Percentiles rank a stretch among this genome's conserved stretches.
These are phyloP conservation scores for Omphalea diandra DNA, from an alignment of 441 rosid genomes.

Conservation along the genomic window DNA sequence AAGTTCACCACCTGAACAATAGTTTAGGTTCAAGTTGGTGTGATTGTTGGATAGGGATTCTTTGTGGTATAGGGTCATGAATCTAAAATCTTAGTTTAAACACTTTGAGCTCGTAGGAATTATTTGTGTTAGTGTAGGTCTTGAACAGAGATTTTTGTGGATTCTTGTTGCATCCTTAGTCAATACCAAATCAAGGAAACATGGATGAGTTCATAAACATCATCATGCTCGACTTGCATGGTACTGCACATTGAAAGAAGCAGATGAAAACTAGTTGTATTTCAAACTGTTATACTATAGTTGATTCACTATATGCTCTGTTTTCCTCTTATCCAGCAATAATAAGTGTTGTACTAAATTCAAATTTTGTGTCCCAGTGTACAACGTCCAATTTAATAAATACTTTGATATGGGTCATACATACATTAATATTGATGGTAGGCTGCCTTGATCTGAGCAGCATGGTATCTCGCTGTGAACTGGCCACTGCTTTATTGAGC, in stretches of 20 bases:
- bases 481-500: not conserved
- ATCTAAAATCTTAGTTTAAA: not conserved
- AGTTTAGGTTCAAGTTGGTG: not conserved
- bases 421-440: no score
- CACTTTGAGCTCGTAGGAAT: not conserved
- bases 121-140: no score
- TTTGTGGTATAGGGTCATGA: not conserved
- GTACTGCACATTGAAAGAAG: not conserved
- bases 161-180: not conserved
- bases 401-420: not conserved
- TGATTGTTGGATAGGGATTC: slow-evolving; percentile 4
- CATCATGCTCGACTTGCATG: not conserved
- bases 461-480: not conserved
- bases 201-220: not conserved
- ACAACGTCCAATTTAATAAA: not conserved
- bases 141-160: no score
- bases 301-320: not conserved
- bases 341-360: not conserved
- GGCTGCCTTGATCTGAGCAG: not conserved
- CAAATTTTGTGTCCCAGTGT: not conserved
- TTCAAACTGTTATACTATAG: not conserved
- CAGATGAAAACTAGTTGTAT: not conserved
- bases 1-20: not conserved
- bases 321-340: not conserved
- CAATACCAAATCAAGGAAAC: not conserved